Conservation (phyloP, 805 yeast genomes). For the Nakazawaea peltata region DNA sequence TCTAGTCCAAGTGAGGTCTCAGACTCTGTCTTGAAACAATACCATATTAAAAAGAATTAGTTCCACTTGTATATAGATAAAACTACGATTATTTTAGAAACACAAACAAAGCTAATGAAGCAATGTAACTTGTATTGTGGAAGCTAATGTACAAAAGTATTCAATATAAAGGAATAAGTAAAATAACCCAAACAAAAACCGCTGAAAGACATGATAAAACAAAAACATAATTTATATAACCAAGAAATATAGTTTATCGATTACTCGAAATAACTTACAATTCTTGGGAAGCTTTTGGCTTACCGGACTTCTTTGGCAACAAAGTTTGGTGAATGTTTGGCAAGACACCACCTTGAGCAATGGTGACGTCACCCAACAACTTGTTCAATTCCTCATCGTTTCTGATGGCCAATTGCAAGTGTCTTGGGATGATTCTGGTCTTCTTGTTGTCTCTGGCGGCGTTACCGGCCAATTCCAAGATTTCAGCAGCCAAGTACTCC, state of each 20-base stretch:
- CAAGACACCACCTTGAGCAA: conserved; percentile 98
- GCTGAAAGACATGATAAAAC: neutral
- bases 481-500: conserved; percentile 97
- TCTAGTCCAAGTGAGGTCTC: conserved; percentile 71
- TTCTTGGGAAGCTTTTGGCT: conserved; percentile 51
- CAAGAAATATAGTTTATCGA: neutral
- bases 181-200: neutral
- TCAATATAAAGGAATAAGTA: no score
- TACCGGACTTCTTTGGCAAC: conserved; percentile 55
- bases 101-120: neutral
- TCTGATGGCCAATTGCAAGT: conserved; percentile 96
- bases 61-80: neutral
- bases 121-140: neutral
- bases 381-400: conserved; percentile 98
- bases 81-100: no score
- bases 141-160: neutral
- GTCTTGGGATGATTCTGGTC: conserved; percentile 98
- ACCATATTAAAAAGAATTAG: conserved; percentile 31
- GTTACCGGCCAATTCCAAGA: conserved; percentile 96
- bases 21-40: conserved; percentile 40
- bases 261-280: conserved; percentile 26
- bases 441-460: conserved; percentile 99
- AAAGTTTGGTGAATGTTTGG: conserved; percentile 95
- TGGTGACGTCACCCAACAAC: conserved; percentile 85
- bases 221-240: neutral